phyloP scores from a whole-genome alignment of 129 eudicot genomes.

The Apium graveolens region DNA sequence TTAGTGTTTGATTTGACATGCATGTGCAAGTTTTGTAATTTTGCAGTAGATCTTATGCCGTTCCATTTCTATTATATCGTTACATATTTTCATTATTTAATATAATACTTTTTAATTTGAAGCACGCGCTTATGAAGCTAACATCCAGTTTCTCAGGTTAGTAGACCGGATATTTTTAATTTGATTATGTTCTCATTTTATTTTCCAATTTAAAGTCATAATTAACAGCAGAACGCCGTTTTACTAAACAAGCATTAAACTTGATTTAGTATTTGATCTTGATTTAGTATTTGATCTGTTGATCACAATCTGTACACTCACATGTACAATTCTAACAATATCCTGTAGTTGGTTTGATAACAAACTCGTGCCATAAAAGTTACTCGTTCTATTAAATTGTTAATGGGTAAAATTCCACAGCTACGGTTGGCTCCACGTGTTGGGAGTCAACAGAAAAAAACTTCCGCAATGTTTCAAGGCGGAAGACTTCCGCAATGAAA shows the following conservation, averaged over 20 bases:
- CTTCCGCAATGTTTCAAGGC: too few species aligned
- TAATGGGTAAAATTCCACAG: too few species aligned
- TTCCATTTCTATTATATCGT: too few species aligned
- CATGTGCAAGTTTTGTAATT: background rate
- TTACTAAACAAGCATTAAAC: background rate
- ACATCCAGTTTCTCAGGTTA: background rate
- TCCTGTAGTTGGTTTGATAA: background rate
- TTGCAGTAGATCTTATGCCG: background rate
- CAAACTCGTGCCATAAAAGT: too few species aligned
- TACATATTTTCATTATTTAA: too few species aligned
- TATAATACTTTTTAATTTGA: too few species aligned
- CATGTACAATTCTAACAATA: background rate
- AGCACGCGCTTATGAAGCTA: too few species aligned
- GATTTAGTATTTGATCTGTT: background rate
- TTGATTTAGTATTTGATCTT: background rate
- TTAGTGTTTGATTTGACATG: background rate
- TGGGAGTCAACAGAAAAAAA: too few species aligned
- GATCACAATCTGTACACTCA: background rate
- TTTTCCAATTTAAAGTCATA: background rate
- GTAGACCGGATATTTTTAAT: background rate
- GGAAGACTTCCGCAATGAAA: too few species aligned
- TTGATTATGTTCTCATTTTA: background rate
- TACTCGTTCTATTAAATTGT: too few species aligned
- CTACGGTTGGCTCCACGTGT: too few species aligned
- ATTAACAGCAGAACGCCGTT: background rate